These are phyloP conservation scores for Fraxinus quadrangulata DNA, from an alignment of 257 asterid genomes.

Conservation along the genomic window DNA sequence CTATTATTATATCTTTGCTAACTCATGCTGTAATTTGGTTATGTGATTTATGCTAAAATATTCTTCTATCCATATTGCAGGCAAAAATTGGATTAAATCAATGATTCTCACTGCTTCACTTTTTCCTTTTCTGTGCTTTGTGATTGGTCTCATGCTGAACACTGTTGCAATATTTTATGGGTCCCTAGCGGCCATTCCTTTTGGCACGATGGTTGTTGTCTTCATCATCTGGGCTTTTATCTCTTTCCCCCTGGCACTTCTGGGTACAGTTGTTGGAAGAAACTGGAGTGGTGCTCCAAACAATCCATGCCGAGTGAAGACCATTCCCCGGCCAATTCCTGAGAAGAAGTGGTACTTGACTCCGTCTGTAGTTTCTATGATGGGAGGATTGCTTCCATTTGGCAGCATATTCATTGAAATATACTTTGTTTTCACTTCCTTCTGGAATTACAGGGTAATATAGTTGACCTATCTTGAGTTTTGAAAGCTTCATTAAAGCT, in stretches of 20 bases:
- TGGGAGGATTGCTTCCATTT: constrained; percentile 71
- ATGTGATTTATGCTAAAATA: background rate
- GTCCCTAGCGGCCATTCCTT: constrained; percentile 69
- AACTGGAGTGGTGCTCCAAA: constrained; percentile 70
- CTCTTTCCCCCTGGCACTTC: constrained; percentile 64
- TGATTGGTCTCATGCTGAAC: constrained; percentile 57
- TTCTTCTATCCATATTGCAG: constrained; percentile 25
- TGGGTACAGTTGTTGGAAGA: constrained; percentile 68
- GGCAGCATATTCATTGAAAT: constrained; percentile 72
- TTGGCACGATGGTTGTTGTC: constrained; percentile 67
- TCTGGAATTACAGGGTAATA: constrained; percentile 72
- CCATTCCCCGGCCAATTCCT: constrained; percentile 83
- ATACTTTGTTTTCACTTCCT: constrained; percentile 71
- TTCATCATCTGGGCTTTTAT: constrained; percentile 64
- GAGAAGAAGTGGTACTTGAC: constrained; percentile 78
- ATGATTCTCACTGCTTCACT: constrained; percentile 69
- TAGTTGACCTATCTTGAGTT: background rate
- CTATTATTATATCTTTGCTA: background rate
- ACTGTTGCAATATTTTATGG: constrained; percentile 65
- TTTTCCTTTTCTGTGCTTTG: constrained; percentile 68
- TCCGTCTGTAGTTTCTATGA: constrained; percentile 57
- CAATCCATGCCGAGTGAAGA: constrained; percentile 70
- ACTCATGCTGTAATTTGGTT: background rate
- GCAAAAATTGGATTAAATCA: constrained; percentile 65
- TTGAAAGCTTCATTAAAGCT: background rate